A percentile compares a stretch with the other conserved stretches of the same genome.
Conservation (phyloP, 164 flowering plant species). For the Stephania cephalantha region DNA sequence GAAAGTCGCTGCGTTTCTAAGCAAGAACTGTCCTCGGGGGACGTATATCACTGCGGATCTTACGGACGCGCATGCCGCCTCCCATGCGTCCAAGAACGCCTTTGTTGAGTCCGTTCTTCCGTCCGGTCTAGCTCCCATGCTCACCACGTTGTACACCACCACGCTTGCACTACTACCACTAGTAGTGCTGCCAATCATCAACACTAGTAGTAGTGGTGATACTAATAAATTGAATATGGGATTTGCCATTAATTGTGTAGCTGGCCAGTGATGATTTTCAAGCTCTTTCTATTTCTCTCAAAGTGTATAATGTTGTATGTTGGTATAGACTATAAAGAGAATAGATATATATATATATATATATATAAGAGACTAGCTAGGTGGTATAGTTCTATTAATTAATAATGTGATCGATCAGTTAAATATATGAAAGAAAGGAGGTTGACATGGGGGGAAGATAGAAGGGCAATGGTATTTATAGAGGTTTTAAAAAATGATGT, state of each 20-base stretch:
- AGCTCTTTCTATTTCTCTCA: neutral
- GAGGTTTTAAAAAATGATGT: neutral
- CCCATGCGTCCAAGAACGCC: constrained; percentile 33
- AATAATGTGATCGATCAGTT: no score
- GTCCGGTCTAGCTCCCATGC: constrained; percentile 29
- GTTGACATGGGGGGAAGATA: neutral
- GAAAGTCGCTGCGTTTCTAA: constrained; percentile 23
- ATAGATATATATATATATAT: no score
- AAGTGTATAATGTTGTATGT: no score
- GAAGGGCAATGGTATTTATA: neutral
- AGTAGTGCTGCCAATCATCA: neutral
- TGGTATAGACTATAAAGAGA: no score
- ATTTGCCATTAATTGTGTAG: neutral
- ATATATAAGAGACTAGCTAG: neutral
- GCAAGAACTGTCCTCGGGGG: constrained; percentile 40
- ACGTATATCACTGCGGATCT: constrained; percentile 32
- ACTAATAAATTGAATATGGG: neutral
- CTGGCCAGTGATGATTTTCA: no score
- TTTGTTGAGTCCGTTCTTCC: constrained; percentile 26
- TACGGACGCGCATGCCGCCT: constrained; percentile 19
- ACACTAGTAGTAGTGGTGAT: neutral
- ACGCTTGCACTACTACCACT: neutral
- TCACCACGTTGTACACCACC: constrained; percentile 13
- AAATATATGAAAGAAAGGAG: neutral
- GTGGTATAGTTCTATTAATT: neutral